These are phyloP conservation scores for Ormosia semicastrata DNA, from an alignment of 306 rosid genomes.

Conservation along the genomic window DNA sequence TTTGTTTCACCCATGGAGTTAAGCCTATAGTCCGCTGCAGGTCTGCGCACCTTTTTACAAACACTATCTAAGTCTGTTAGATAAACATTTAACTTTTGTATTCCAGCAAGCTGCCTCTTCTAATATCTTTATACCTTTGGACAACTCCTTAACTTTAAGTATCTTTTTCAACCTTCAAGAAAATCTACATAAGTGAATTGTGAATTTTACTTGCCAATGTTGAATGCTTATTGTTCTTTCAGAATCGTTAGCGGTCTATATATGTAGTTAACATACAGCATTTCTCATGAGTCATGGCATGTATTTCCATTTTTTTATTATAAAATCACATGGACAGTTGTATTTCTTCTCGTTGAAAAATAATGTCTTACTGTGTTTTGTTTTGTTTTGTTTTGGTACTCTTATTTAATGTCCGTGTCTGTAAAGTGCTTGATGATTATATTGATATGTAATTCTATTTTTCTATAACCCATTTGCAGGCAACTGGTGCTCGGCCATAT, in stretches of 20 bases:
- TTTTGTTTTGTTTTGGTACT: not conserved
- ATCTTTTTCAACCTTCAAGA: not conserved
- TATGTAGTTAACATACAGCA: not conserved
- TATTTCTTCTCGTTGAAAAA: not conserved
- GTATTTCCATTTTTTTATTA: not conserved
- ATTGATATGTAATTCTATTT: not conserved
- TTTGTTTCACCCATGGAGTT: not conserved
- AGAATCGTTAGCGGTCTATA: not conserved
- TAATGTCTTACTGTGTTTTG: not conserved
- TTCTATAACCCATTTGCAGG: constrained; percentile 45
- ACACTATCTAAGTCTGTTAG: not conserved
- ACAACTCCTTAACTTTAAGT: not conserved
- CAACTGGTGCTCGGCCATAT: constrained; percentile 86
- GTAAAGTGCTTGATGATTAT: not conserved
- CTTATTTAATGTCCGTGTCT: not conserved
- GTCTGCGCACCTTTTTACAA: not conserved
- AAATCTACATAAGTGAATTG: not conserved
- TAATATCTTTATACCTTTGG: not conserved
- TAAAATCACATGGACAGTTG: no score
- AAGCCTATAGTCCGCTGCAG: not conserved
- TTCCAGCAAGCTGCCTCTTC: not conserved
- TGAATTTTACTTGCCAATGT: not conserved
- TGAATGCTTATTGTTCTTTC: not conserved
- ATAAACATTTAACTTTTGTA: not conserved
- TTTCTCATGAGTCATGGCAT: not conserved